phyloP scores from a whole-genome alignment of 345 rosid species.

The Murraya paniculata region DNA sequence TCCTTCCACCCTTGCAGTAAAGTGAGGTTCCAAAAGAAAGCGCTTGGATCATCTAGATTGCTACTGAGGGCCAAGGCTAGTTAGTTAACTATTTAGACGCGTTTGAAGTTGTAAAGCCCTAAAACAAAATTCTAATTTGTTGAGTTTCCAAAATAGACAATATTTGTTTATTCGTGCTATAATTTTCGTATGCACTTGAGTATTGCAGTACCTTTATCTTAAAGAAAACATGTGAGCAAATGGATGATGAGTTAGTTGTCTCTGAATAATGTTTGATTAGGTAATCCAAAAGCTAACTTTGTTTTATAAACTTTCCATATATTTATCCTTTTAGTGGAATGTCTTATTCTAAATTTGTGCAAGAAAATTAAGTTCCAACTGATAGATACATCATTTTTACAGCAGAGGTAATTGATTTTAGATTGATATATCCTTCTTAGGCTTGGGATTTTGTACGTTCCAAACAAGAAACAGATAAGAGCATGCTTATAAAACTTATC shows the following conservation, averaged over 20 bases:
- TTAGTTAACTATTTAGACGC: not conserved
- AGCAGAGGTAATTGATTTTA: not conserved
- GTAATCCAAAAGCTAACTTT: not conserved
- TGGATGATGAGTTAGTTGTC: not conserved
- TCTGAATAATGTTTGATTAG: not conserved
- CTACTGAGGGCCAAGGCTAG: too few species aligned
- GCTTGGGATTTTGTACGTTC: too few species aligned
- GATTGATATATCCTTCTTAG: conserved; percentile 3
- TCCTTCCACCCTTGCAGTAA: too few species aligned
- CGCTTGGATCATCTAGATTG: too few species aligned
- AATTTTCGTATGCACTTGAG: not conserved
- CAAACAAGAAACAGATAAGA: not conserved
- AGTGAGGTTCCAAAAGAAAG: too few species aligned
- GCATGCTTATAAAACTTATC: conserved; percentile 2
- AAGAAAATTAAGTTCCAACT: conserved; percentile 15
- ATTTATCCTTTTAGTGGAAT: not conserved
- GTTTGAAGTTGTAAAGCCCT: not conserved
- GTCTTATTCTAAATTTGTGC: not conserved
- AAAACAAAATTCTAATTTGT: not conserved
- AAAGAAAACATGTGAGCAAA: not conserved
- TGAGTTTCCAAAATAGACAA: not conserved
- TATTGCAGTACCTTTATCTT: not conserved
- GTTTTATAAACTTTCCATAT: not conserved
- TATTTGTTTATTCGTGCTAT: not conserved
- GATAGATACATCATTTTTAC: not conserved